These are phyloP conservation scores for Neurospora pannonica DNA, from an alignment of 495 filamentous ascomycete genomes.

Conservation along the genomic window DNA sequence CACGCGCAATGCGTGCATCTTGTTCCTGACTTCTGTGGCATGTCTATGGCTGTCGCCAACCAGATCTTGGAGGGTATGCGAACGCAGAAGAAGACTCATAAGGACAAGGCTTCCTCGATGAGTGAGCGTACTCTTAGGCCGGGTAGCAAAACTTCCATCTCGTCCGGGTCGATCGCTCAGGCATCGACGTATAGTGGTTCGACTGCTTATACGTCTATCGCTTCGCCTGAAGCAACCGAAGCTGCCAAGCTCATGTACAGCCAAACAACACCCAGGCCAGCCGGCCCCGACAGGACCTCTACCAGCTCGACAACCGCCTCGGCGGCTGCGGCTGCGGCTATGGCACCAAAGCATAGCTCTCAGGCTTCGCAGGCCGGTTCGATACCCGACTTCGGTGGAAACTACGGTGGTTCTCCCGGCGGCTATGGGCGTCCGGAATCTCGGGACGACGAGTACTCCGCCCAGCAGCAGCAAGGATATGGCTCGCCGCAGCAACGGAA, in stretches of 20 bases:
- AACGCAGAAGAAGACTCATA: conserved; percentile 45
- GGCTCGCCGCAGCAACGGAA: conserved; percentile 45
- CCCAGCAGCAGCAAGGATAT: conserved; percentile 39
- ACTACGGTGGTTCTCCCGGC: conserved; percentile 32
- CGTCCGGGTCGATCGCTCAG: conserved; percentile 21
- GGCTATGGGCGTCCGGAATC: conserved; percentile 26
- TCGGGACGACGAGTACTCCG: conserved; percentile 37
- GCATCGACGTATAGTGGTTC: conserved; percentile 11
- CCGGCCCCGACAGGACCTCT: conserved; percentile 32
- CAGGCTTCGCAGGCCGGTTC: conserved; percentile 17
- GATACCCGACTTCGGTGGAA: conserved; percentile 29
- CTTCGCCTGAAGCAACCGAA: conserved; percentile 39
- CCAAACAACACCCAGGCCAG: conserved; percentile 35
- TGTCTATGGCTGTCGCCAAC: conserved; percentile 97
- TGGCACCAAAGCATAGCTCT: conserved; percentile 25
- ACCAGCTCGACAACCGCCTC: conserved; percentile 32
- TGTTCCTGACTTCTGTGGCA: conserved; percentile 98
- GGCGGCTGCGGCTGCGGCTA: conserved; percentile 37
- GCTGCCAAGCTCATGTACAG: conserved; percentile 44
- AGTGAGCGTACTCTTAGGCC: conserved; percentile 59
- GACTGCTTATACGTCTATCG: conserved; percentile 26
- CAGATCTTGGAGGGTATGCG: conserved; percentile 71
- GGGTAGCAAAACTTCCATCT: conserved; percentile 28
- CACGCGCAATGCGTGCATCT: conserved; percentile 89
- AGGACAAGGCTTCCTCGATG: conserved; percentile 43